Base-by-base conservation (phyloP, 2,329 filamentous ascomycete genomes). In the Xylaria sp. region DNA sequence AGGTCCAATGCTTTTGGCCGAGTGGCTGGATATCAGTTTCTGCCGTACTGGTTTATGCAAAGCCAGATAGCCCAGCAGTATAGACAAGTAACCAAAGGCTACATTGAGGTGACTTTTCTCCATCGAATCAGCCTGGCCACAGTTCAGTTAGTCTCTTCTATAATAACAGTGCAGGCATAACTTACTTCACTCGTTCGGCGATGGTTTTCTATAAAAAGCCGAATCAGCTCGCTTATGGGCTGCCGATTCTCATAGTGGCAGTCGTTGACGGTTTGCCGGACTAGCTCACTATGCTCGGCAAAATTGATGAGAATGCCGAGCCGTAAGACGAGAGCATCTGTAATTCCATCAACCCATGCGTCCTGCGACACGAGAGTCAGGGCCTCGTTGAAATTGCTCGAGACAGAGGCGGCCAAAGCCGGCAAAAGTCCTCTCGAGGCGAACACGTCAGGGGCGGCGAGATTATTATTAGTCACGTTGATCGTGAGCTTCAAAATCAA, bases 271-370 rank as follows among this genome's bases (percentile, higher is more conserved):
- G 75, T 82, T 55, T 81, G 79, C 62, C 90, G 85, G 13, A 92
- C 90, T 25, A 84, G 79, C 18, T 89, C 83, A 75, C 90, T 94
- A 77, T 93, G 91, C 78, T 97, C 94, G 9, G 93, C 88, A 64
- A 98, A 87, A 76, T 98, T 98, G 79, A 97, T 97, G 80, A 95
- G 88, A 25, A 93, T 89, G 0, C 94, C 94, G 48, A 97, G 83
- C 62, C 92, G 87, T 51, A 98, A 85, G 58, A 97, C 88, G 15
- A 97, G 85, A 58, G 89, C 86, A 73, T 97, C 91, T 62, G 94
- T 82, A 1, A 85, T 80, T 25, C 83, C 82, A 1, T 82, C 80
- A 12, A 84, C 79, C 62, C 88, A 83, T n/a, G 83, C 80, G 33
- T 84, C 84, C 55, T 82, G 83, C 6, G 81, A 80, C 66, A 88